Conservation (phyloP, 1,284 basidiomycete species). For the Cryptococcus sp. region DNA sequence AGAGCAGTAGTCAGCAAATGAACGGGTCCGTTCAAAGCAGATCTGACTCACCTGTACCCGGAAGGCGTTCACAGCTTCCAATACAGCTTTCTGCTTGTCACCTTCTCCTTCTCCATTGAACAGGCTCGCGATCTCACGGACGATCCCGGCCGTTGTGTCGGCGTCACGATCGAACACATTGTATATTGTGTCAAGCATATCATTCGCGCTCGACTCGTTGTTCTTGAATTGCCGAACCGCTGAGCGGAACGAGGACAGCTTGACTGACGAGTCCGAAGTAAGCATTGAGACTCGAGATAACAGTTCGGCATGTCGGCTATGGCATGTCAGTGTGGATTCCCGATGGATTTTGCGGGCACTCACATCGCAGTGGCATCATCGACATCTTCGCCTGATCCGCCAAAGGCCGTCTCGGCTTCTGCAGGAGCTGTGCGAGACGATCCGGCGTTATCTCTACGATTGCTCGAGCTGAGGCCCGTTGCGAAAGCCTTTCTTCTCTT, state of each 20-base stretch:
- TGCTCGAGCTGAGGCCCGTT: constrained; percentile 63
- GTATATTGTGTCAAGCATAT: constrained; percentile 84
- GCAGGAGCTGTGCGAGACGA: constrained; percentile 6
- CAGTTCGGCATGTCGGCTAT: constrained; percentile 70
- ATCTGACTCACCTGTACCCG: constrained; percentile 69
- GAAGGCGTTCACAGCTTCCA: constrained; percentile 79
- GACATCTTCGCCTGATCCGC: constrained; percentile 48
- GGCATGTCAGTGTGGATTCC: neutral
- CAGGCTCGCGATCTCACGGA: constrained; percentile 76
- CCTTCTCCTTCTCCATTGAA: constrained; percentile 72
- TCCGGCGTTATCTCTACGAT: constrained; percentile 23
- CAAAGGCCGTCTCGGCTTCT: constrained; percentile 17
- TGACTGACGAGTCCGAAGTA: constrained; percentile 70
- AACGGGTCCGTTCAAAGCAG: neutral
- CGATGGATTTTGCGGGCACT: constrained; percentile 12
- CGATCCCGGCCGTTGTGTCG: constrained; percentile 73
- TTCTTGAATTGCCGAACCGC: constrained; percentile 77
- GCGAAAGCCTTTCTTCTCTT: constrained; percentile 61
- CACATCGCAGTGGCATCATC: constrained; percentile 48
- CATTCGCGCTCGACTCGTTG: constrained; percentile 76
- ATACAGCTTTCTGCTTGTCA: constrained; percentile 71
- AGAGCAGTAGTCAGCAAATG: neutral
- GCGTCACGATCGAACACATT: constrained; percentile 76
- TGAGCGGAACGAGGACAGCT: constrained; percentile 73
- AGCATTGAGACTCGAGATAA: constrained; percentile 68